Percentiles rank a stretch among this genome's conserved stretches.
Evolutionary conservation across 352 stramenopile species (phyloP).

Genomic region (Phytophthora ohioensis): DNA sequence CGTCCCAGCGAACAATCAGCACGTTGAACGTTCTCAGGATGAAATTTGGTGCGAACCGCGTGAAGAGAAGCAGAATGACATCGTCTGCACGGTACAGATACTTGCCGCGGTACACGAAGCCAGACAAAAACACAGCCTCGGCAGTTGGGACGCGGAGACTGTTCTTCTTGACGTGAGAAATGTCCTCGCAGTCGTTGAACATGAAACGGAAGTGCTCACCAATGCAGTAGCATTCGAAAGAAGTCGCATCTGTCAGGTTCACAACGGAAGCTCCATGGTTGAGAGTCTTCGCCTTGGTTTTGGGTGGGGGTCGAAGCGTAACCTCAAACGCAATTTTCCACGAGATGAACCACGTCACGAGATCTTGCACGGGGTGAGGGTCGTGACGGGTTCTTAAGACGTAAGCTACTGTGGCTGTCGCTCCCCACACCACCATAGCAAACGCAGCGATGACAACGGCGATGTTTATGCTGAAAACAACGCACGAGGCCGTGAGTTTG

Average conservation of each 20-base stretch:
- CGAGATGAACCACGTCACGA: conserved; percentile 30
- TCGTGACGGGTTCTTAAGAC: conserved; percentile 36
- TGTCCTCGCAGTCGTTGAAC: conserved; percentile 46
- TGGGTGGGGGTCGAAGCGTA: conserved; percentile 34
- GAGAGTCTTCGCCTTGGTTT: conserved; percentile 30
- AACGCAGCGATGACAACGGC: conserved; percentile 40
- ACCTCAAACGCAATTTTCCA: conserved; percentile 41
- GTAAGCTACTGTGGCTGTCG: conserved; percentile 34
- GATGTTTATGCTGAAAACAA: conserved; percentile 46
- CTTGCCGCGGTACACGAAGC: conserved; percentile 43
- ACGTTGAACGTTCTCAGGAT: conserved; percentile 51
- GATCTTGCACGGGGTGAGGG: conserved; percentile 28
- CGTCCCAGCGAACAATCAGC: conserved; percentile 45
- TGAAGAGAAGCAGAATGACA: conserved; percentile 42
- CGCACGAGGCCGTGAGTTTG: conserved; percentile 44
- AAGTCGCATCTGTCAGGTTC: conserved; percentile 38
- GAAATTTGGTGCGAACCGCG: conserved; percentile 37
- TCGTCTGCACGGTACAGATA: conserved; percentile 42
- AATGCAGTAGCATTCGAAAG: conserved; percentile 48
- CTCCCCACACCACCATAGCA: conserved; percentile 35
- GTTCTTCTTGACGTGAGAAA: conserved; percentile 42
- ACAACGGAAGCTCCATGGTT: conserved; percentile 24
- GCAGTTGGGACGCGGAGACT: conserved; percentile 30
- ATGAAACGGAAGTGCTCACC: conserved; percentile 43
- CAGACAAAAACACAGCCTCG: conserved; percentile 36